phyloP scores from a whole-genome alignment of 768 basidiomycete genomes.

The Gyrodon lividus region DNA sequence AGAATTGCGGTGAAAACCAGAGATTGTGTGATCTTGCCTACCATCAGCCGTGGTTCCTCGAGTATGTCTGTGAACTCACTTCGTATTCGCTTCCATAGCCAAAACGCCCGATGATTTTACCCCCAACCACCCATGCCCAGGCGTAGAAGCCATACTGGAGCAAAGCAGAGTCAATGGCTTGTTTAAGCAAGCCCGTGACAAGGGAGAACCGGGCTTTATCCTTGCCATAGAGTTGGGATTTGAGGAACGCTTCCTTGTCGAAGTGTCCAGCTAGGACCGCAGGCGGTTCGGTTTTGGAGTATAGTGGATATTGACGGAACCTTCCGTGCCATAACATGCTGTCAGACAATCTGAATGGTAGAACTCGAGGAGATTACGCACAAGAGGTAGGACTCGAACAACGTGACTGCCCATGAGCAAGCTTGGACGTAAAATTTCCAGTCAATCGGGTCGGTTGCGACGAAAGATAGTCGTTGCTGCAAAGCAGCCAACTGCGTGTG shows the following conservation, averaged over 20 bases:
- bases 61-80: constrained; percentile 38
- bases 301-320: constrained; percentile 82
- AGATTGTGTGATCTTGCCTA: constrained; percentile 74
- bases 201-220: constrained; percentile 87
- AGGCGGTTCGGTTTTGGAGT: constrained; percentile 73
- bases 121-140: constrained; percentile 76
- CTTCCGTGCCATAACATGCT: constrained; percentile 24
- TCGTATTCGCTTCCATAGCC: constrained; percentile 75
- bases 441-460: constrained; percentile 67
- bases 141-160: constrained; percentile 79
- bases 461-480: constrained; percentile 67
- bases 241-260: constrained; percentile 68
- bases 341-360: not conserved
- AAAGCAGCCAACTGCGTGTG: constrained; percentile 55
- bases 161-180: constrained; percentile 64
- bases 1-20: constrained; percentile 72
- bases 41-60: not conserved
- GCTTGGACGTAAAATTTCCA: constrained; percentile 82
- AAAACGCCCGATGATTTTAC: constrained; percentile 42
- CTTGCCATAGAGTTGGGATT: constrained; percentile 88
- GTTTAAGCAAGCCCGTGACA: constrained; percentile 71
- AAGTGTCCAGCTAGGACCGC: constrained; percentile 68
- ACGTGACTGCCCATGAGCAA: constrained; percentile 74
- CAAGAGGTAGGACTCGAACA: constrained; percentile 88
- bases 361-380: constrained; percentile 39